Evolutionary conservation across 441 rosid genomes (phyloP).

Genomic region (Manihot esculenta): DNA sequence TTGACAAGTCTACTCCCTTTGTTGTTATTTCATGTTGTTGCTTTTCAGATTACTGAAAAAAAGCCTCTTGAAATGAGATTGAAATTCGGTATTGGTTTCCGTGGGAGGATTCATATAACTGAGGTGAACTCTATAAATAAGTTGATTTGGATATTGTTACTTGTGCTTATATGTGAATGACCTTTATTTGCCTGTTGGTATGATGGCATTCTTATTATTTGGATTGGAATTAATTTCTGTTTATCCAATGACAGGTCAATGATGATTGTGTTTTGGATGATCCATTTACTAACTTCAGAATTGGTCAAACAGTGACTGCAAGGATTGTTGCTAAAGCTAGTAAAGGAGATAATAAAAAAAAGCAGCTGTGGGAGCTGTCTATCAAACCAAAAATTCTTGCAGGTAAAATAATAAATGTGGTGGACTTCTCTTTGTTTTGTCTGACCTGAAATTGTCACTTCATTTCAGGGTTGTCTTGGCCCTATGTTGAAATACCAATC

Average conservation of each 20-base stretch:
- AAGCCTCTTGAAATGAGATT: conserved; percentile 80
- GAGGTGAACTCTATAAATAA: conserved; percentile 54
- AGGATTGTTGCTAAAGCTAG: conserved; percentile 62
- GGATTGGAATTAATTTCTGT: conserved; percentile 17
- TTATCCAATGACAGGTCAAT: conserved; percentile 49
- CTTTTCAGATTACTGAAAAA: conserved; percentile 78
- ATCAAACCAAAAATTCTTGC: conserved; percentile 60
- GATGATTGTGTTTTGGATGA: conserved; percentile 48
- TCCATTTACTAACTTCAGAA: conserved; percentile 65
- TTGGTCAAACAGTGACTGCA: conserved; percentile 82
- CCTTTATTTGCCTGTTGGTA: conserved; percentile 4
- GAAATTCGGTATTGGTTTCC: conserved; percentile 80
- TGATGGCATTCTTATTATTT: conserved; percentile 11
- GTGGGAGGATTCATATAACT: conserved; percentile 84
- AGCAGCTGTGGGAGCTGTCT: conserved; percentile 80
- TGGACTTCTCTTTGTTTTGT: conserved; percentile 8
- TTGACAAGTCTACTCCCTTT: neutral
- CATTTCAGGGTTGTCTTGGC: neutral
- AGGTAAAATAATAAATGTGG: conserved; percentile 41
- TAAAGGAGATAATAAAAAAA: conserved; percentile 51
- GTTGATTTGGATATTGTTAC: conserved; percentile 13
- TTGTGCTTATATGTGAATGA: conserved; percentile 13
- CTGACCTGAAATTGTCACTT: neutral
- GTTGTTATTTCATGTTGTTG: conserved; percentile 13
- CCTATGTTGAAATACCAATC: neutral